Evolutionary conservation across 2,329 filamentous ascomycete species (phyloP).

Genomic region (Beauveria pseudobassiana): DNA sequence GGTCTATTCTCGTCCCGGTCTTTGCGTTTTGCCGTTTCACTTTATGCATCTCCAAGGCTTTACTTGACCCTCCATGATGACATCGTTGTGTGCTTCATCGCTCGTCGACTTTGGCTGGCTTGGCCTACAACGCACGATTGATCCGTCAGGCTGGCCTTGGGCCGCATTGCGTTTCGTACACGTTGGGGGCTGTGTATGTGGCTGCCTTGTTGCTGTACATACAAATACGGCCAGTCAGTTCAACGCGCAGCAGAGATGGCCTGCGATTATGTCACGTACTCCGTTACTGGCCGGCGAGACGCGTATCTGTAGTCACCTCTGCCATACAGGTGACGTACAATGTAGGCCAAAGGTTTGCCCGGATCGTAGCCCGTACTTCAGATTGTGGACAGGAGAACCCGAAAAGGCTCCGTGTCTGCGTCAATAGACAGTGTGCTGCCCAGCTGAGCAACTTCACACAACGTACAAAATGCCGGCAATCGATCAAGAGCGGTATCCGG

Average conservation of each 20-base stretch:
- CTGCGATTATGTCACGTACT: background rate
- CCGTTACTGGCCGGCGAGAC: background rate
- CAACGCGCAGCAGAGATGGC: too few species aligned
- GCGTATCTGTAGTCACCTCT: background rate
- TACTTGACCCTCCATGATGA: background rate
- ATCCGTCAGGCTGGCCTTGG: constrained; percentile 7
- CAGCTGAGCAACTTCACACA: background rate
- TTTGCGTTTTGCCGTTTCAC: background rate
- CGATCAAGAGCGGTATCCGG: too few species aligned
- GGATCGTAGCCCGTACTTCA: background rate
- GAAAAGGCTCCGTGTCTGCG: background rate
- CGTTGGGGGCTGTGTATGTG: constrained; percentile 1
- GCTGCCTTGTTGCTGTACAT: background rate
- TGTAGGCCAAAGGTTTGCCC: background rate
- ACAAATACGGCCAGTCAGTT: background rate
- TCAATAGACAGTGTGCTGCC: background rate
- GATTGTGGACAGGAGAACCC: too few species aligned
- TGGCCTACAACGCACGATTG: background rate
- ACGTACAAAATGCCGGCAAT: too few species aligned
- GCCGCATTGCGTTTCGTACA: constrained; percentile 10
- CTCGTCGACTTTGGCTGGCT: background rate
- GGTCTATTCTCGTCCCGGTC: too few species aligned
- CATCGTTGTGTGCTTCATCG: background rate
- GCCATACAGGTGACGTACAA: background rate
- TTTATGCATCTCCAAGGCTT: background rate